A percentile compares a stretch with the other conserved stretches of the same genome.
These are phyloP conservation scores for Fraxinus nigra DNA, from an alignment of 305 asterid genomes.

Conservation along the genomic window DNA sequence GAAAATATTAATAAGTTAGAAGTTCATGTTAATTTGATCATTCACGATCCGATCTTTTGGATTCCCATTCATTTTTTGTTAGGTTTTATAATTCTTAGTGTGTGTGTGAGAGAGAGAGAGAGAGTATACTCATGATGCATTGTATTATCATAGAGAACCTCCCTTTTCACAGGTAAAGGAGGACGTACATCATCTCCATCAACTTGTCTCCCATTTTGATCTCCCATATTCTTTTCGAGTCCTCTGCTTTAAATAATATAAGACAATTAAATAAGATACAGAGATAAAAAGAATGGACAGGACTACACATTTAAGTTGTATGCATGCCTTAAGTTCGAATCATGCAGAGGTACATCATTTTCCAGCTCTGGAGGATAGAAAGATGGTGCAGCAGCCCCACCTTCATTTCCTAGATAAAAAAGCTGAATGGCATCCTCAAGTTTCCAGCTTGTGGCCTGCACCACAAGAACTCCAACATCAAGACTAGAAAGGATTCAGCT, in stretches of 20 bases:
- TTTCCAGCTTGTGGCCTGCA: slow-evolving; percentile 95
- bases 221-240: slow-evolving; percentile 39
- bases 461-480: slow-evolving; percentile 19
- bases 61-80: no score
- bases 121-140: slow-evolving; percentile 58
- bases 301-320: neutral
- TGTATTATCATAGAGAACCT: slow-evolving; percentile 79
- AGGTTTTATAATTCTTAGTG: no score
- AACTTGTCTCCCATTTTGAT: slow-evolving; percentile 39
- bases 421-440: slow-evolving; percentile 99
- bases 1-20: no score
- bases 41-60: no score
- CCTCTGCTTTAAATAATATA: slow-evolving; percentile 37
- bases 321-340: slow-evolving; percentile 52
- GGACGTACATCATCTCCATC: slow-evolving; percentile 68
- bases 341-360: slow-evolving; percentile 42
- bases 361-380: slow-evolving; percentile 39
- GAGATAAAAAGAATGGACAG: slow-evolving; percentile 8
- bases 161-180: slow-evolving; percentile 91
- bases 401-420: slow-evolving; percentile 79
- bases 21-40: no score
- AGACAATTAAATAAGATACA: slow-evolving; percentile 3
- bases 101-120: neutral
- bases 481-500: neutral
- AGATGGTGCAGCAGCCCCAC: slow-evolving; percentile 43